These are phyloP conservation scores for Cyclotella sp. DNA, from an alignment of 108 stramenopile genomes.

Conservation along the genomic window DNA sequence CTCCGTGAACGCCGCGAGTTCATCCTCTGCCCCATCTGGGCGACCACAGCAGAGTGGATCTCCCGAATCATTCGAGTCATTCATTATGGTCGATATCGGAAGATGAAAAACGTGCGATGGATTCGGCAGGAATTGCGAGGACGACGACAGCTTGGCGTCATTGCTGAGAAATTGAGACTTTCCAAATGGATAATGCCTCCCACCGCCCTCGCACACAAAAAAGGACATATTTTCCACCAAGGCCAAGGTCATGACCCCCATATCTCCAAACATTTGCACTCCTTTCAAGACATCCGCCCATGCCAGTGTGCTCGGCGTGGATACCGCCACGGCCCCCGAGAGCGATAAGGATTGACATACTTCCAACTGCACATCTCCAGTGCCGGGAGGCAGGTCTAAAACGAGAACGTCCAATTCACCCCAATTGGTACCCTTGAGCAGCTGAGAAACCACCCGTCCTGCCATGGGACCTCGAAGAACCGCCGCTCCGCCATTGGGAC, in stretches of 20 bases:
- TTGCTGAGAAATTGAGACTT: slow-evolving; percentile 38
- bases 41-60: slow-evolving; percentile 62
- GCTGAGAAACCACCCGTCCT: slow-evolving; percentile 91
- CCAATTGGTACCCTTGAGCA: slow-evolving; percentile 97
- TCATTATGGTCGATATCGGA: slow-evolving; percentile 74
- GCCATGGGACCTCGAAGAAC: slow-evolving; percentile 93
- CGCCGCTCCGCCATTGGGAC: slow-evolving; percentile 71
- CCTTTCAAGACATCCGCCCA: slow-evolving; percentile 96
- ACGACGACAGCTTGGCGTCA: background rate
- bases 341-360: slow-evolving; percentile 94
- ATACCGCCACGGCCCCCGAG: slow-evolving; percentile 97
- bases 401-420: slow-evolving; percentile 97
- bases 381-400: slow-evolving; percentile 98
- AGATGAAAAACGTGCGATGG: slow-evolving; percentile 68
- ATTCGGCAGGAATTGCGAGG: slow-evolving; percentile 32
- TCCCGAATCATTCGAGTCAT: slow-evolving; percentile 74
- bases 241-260: slow-evolving; percentile 94
- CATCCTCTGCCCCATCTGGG: slow-evolving; percentile 51
- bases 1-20: slow-evolving; percentile 59
- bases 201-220: slow-evolving; percentile 87
- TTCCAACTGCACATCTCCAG: slow-evolving; percentile 98
- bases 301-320: slow-evolving; percentile 96
- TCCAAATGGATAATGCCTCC: slow-evolving; percentile 88
- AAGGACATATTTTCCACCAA: slow-evolving; percentile 99
- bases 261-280: slow-evolving; percentile 92